Percentiles rank a stretch among this genome's conserved stretches.
These are phyloP conservation scores for Hammondia hammondi DNA, from an alignment of 169 alveolate genomes.

Conservation along the genomic window DNA sequence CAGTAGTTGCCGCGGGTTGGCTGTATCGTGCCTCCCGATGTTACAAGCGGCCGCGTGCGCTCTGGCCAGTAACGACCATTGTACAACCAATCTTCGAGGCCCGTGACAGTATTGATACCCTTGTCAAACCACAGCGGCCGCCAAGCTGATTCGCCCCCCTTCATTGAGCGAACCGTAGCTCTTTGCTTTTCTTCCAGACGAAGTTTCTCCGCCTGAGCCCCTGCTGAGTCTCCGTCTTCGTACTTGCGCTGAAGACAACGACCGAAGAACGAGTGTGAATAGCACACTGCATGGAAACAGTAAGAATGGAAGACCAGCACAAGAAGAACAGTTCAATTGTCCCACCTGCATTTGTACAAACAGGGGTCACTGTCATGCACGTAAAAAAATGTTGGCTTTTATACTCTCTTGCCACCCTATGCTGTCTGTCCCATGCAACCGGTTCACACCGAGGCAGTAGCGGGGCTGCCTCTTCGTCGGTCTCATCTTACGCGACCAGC, in stretches of 20 bases:
- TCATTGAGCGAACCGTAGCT: neutral
- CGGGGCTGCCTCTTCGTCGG: no score
- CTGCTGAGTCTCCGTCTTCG: conserved; percentile 93
- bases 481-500: no score
- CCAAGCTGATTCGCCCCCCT: conserved; percentile 19
- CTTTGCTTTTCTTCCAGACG: conserved; percentile 94
- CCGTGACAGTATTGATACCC: neutral
- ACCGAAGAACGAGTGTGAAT: no score
- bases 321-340: no score
- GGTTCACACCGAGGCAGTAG: no score
- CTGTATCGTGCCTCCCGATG: neutral
- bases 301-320: no score
- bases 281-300: no score
- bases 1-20: neutral
- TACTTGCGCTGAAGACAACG: conserved; percentile 81
- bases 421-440: no score
- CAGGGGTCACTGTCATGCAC: neutral
- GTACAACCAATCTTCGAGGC: conserved; percentile 25
- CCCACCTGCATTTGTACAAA: no score
- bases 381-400: neutral
- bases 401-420: no score
- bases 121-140: conserved; percentile 10
- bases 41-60: neutral
- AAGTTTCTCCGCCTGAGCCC: conserved; percentile 90
- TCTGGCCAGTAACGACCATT: conserved; percentile 37